Conservation (phyloP, 2,329 filamentous ascomycete species). For the Diaporthe vaccinii region DNA sequence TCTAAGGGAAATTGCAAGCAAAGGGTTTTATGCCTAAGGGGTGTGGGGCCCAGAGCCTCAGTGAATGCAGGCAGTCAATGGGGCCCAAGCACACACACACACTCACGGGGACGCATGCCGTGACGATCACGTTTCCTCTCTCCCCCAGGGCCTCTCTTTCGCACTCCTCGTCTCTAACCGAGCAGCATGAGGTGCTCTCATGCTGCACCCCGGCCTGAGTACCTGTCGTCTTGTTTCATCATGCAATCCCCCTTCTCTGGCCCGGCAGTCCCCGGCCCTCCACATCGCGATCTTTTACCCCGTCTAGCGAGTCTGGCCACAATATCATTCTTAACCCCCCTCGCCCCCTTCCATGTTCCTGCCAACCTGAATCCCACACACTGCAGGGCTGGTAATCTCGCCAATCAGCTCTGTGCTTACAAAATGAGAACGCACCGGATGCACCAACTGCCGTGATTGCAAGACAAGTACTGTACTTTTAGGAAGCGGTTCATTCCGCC, state of each 20-base stretch:
- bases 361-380: not conserved
- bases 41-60: too few relatives aligned
- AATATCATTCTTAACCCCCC: not conserved
- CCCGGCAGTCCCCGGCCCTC: not conserved
- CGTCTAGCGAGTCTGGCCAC: not conserved
- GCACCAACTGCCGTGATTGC: conserved; percentile 25
- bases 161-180: not conserved
- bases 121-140: conserved; percentile 11
- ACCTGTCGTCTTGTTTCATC: conserved; percentile 11
- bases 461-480: conserved; percentile 9
- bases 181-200: not conserved
- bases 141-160: not conserved
- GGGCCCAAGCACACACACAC: too few relatives aligned
- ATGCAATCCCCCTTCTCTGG: conserved; percentile 1
- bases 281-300: not conserved
- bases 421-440: not conserved
- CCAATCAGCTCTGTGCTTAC: not conserved
- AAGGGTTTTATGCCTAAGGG: too few relatives aligned
- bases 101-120: conserved; percentile 10
- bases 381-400: not conserved
- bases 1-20: too few relatives aligned
- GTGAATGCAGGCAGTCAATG: too few relatives aligned
- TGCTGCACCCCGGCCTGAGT: not conserved
- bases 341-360: not conserved
- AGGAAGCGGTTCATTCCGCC: not conserved